Conservation (phyloP, 1,284 basidiomycete species). For the Sphaerobolus stellatus region DNA sequence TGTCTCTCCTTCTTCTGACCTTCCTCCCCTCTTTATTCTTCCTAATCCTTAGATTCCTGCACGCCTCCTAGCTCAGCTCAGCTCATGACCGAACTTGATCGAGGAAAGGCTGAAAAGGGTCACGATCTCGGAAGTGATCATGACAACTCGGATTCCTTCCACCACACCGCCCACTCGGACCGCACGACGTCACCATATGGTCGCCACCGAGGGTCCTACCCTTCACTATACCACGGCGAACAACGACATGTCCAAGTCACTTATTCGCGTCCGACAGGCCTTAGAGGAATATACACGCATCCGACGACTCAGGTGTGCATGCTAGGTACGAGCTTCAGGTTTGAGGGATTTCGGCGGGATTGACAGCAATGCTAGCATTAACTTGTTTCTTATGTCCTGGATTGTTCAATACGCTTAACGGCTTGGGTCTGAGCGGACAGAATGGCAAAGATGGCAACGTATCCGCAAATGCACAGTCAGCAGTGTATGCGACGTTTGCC, state of each 20-base stretch:
- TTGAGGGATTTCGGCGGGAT: not conserved
- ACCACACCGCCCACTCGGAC: not conserved
- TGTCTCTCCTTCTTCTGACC: not conserved
- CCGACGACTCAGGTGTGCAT: slow-evolving; percentile 38
- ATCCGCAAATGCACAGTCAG: slow-evolving; percentile 63
- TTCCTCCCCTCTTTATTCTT: not conserved
- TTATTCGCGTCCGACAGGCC: slow-evolving; percentile 33
- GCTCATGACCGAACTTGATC: not conserved
- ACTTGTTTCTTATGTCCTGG: slow-evolving; percentile 70
- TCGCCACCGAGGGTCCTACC: not conserved
- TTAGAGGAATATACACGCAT: slow-evolving; percentile 44
- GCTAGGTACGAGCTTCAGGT: not conserved
- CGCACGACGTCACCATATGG: not conserved
- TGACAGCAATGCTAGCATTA: slow-evolving; percentile 54
- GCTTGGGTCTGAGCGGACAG: slow-evolving; percentile 71
- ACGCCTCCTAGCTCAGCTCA: not conserved
- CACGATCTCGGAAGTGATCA: not conserved
- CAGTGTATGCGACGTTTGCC: slow-evolving; percentile 70
- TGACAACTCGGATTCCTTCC: not conserved
- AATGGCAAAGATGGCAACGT: slow-evolving; percentile 56
- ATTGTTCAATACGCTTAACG: slow-evolving; percentile 43
- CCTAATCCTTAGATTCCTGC: not conserved
- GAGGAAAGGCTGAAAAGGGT: not conserved
- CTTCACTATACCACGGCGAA: slow-evolving; percentile 16
- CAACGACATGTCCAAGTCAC: slow-evolving; percentile 16